Evolutionary conservation across 305 asterid species (phyloP).

Genomic region (Fraxinus sp.): DNA sequence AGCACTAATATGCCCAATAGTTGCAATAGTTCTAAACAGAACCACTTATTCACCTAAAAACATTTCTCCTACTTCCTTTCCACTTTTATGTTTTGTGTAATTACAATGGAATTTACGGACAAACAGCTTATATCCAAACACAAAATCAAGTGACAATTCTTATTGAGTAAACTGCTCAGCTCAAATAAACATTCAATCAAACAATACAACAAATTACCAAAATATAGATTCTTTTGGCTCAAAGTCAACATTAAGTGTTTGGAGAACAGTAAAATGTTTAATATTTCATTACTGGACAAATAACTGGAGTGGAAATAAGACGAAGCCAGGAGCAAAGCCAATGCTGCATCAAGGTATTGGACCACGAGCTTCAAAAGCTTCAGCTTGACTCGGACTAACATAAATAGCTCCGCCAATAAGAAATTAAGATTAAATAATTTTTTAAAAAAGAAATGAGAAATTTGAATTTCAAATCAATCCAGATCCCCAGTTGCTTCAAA

Average conservation of each 20-base stretch:
- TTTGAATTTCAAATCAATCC: not conserved
- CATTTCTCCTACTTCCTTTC: not conserved
- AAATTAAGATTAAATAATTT: not conserved
- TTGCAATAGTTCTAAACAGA: slow-evolving; percentile 3
- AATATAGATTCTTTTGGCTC: not conserved
- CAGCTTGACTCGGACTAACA: slow-evolving; percentile 7
- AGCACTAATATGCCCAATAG: not conserved
- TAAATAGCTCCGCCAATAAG: slow-evolving; percentile 10
- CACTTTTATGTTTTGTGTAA: not conserved
- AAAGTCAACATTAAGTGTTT: not conserved
- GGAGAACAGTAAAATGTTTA: not conserved
- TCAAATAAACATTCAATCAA: slow-evolving; percentile 1
- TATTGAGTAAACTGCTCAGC: not conserved
- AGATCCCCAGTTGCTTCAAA: not conserved
- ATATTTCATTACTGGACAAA: not conserved
- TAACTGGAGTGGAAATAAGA: slow-evolving; percentile 9
- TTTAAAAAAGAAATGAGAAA: not conserved
- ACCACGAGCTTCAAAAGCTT: slow-evolving; percentile 22
- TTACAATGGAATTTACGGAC: not conserved
- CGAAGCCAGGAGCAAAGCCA: not conserved
- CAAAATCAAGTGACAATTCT: not conserved
- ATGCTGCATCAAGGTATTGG: not conserved
- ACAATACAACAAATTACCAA: not conserved
- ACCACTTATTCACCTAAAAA: slow-evolving; percentile 1
- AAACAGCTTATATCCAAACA: not conserved